Evolutionary conservation across 2,329 filamentous ascomycete species (phyloP), one percentile per base, ranked within the genome.

Genomic region (Aspergillus transmontanensis): DNA sequence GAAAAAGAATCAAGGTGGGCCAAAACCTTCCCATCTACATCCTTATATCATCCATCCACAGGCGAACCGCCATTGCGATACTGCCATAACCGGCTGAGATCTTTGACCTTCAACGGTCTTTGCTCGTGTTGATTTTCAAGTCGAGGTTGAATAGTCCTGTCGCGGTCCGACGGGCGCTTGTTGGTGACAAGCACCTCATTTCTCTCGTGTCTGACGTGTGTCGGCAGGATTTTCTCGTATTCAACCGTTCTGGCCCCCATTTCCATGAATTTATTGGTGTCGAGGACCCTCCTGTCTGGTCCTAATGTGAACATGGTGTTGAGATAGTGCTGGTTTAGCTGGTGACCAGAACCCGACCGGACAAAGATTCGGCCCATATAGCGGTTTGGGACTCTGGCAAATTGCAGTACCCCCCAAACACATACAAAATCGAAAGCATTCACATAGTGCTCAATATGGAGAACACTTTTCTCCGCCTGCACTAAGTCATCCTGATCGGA

Each of bases 361-460:
- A 81, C 75, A 60, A 86, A 85, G 0, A 86, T 70, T 12, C 78
- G 78, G 0, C 84, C 84, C 62, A 81, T 76, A 66, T 82, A 86
- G 16, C 80, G 76, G 63, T 83, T 85, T 0, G 78, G 74, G 2
- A 82, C 73, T 28, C 78, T 76, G 2, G 83, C 82, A 71, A 91
- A 93, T 73, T 91, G 85, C 41, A 94, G 80, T 6, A 93, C 87
- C 1, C 92, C 92, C 84, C 90, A 92, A 11, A 88, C 80, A 4
- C 90, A 85, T 2, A 94, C 90, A 68, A 92, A 91, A 70, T 95
- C 92, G 19, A 83, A 85, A 10, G 84, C 85, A 72, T 94, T 90
- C 3, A 89, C 89, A 71, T 94, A 95, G 76, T 95, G 92, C 76
- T 95, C 92, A 45, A 95, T 89, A 67, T 93, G 84, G 6, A 85